Base-by-base conservation (phyloP, 1,139 yeast genomes). In the Candida mesenterica region DNA sequence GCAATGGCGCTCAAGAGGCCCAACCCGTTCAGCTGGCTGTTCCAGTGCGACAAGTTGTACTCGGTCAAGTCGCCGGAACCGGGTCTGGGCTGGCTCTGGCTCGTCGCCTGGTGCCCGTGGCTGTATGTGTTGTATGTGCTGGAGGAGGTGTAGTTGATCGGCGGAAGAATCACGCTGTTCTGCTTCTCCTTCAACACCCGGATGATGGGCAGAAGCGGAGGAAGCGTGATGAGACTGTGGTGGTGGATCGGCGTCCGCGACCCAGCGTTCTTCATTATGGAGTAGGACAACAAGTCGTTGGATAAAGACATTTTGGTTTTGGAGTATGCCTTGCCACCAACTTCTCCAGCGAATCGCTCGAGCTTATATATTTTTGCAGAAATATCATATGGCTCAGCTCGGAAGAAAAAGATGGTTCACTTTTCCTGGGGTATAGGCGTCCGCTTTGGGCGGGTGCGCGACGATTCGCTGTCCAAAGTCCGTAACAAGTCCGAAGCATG, bases 251-350 rank as follows among this genome's bases (percentile, higher is more conserved):
- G 30, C 9, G 30, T 16, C 13, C 12, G 15, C 5, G 30, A 18
- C 14, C 23, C 28, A 10, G 29, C 28, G 23, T 46, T 43, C 41
- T 57, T 53, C 67, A 62, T 62, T 27, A 64, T 62, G 15, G 68
- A 62, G 40, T 64, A 63, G 36, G 60, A 46, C 46, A 62, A 52
- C 43, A 64, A 55, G 41, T 58, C 63, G 48, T 57, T 58, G 15
- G 62, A 55, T 30, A 55, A 44, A 53, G 56, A 56, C 45, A 40
- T 43, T 30, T 24, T n/a, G 14, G 26, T 24, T 24, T n/a, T n/a
- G 23, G n/a, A n/a, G n/a, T n/a, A n/a, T n/a, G n/a, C n/a, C n/a
- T n/a, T n/a, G 7, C 10, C 7, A 19, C 10, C 23, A 19, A 19
- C 23, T 19, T 19, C 23, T 19, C 10, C 9, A 19, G 10, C 7